Evolutionary conservation across 2,329 filamentous ascomycete species (phyloP).

Genomic region (Ceratocystis cubensis): DNA sequence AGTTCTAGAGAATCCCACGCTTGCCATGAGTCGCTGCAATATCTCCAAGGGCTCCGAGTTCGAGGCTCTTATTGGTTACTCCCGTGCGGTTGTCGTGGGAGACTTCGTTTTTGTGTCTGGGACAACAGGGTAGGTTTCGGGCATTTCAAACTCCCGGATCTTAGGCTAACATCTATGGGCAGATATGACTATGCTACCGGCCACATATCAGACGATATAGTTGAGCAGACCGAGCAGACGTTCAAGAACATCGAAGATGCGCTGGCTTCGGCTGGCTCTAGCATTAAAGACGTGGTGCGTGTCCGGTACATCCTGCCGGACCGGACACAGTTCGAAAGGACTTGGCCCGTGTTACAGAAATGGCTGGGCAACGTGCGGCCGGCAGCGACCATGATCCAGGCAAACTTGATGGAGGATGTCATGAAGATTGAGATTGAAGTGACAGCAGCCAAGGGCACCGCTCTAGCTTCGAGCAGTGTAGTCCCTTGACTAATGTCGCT

Average conservation of each 20-base stretch:
- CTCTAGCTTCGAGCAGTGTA: too few species aligned
- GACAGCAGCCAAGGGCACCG: constrained; percentile 26
- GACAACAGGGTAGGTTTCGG: constrained; percentile 36
- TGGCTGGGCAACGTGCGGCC: constrained; percentile 40
- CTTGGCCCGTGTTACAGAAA: constrained; percentile 38
- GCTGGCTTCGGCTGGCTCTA: constrained; percentile 33
- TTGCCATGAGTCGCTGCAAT: neutral
- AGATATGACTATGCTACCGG: constrained; percentile 42
- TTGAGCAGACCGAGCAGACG: constrained; percentile 38
- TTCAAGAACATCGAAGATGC: constrained; percentile 37
- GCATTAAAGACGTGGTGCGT: constrained; percentile 37
- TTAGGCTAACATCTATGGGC: neutral
- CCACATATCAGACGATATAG: constrained; percentile 34
- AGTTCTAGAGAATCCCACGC: neutral
- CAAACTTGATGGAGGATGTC: constrained; percentile 37
- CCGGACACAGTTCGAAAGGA: constrained; percentile 35
- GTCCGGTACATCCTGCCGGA: constrained; percentile 42
- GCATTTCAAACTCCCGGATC: neutral
- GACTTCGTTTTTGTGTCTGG: constrained; percentile 43
- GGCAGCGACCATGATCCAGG: constrained; percentile 43
- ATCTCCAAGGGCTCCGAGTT: constrained; percentile 41
- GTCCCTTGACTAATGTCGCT: neutral
- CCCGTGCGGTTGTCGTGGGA: constrained; percentile 39
- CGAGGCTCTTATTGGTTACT: constrained; percentile 42
- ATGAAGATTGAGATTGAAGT: constrained; percentile 37